Conservation (phyloP, 78 protist species). For the Dictyostelium intermedium region DNA sequence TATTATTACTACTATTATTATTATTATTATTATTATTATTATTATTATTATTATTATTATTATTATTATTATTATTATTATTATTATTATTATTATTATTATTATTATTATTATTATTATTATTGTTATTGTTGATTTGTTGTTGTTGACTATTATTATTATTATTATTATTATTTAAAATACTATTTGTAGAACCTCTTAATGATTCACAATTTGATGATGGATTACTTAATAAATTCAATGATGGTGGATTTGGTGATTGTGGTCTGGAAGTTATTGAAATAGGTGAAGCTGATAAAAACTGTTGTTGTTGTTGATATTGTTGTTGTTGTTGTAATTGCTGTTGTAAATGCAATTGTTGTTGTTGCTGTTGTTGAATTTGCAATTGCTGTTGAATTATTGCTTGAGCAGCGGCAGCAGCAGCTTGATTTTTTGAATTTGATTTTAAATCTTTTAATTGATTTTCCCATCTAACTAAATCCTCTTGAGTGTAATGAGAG, state of each 20-base stretch:
- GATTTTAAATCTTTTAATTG: conserved; percentile 43
- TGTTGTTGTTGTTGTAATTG: background rate
- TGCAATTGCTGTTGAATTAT: background rate
- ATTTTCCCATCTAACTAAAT: conserved; percentile 58
- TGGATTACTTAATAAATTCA: background rate
- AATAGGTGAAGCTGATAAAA: background rate
- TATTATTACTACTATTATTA: too few relatives aligned
- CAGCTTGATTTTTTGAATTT: background rate
- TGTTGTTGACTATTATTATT: too few relatives aligned
- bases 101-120: too few relatives aligned
- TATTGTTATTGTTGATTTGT: too few relatives aligned
- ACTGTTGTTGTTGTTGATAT: background rate
- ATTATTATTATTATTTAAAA: too few relatives aligned
- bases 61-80: background rate
- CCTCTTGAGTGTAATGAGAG: conserved; percentile 22
- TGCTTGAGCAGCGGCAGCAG: background rate
- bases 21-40: background rate
- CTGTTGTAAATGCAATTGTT: background rate
- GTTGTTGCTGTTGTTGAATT: conserved; percentile 17
- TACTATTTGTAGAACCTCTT: background rate
- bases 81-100: background rate
- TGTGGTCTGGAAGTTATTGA: background rate
- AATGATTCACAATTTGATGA: background rate
- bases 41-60: background rate
- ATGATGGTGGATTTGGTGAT: background rate